Percentiles rank a stretch among this genome's conserved stretches.
Evolutionary conservation across 1,284 basidiomycete species (phyloP).

Genomic region (Ustilago cynodontis): DNA sequence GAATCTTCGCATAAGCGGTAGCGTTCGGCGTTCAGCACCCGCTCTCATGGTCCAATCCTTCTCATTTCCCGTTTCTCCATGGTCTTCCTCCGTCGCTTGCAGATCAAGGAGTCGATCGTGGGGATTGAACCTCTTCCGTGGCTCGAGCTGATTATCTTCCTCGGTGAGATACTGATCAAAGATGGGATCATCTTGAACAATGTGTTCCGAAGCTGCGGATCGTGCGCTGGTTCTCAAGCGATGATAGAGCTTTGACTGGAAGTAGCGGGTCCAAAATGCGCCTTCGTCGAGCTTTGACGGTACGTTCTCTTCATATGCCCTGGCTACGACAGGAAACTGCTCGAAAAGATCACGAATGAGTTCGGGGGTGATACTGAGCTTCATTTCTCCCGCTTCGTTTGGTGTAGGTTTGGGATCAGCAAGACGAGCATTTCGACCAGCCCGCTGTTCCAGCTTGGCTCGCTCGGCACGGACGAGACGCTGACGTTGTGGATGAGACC

Average conservation of each 20-base stretch:
- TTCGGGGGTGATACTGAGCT: conserved; percentile 91
- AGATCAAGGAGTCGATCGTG: conserved; percentile 87
- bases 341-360: conserved; percentile 95
- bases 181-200: conserved; percentile 89
- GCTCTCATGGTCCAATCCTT: conserved; percentile 96
- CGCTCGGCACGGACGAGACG: conserved; percentile 63
- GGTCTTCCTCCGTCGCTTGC: conserved; percentile 89
- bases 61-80: conserved; percentile 87
- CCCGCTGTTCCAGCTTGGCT: conserved; percentile 57
- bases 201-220: conserved; percentile 83
- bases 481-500: conserved; percentile 65
- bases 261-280: conserved; percentile 97
- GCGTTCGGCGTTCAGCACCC: conserved; percentile 84
- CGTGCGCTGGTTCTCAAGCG: conserved; percentile 92
- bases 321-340: conserved; percentile 93
- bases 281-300: conserved; percentile 87
- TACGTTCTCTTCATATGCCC: conserved; percentile 92
- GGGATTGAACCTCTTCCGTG: conserved; percentile 77
- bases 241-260: conserved; percentile 93
- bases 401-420: conserved; percentile 66
- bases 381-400: conserved; percentile 73
- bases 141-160: conserved; percentile 91
- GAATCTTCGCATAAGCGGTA: conserved; percentile 95
- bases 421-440: conserved; percentile 63
- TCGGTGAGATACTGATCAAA: conserved; percentile 95